These are phyloP conservation scores for Dillenia turbinata DNA, from an alignment of 164 flowering plant species.

Conservation along the genomic window DNA sequence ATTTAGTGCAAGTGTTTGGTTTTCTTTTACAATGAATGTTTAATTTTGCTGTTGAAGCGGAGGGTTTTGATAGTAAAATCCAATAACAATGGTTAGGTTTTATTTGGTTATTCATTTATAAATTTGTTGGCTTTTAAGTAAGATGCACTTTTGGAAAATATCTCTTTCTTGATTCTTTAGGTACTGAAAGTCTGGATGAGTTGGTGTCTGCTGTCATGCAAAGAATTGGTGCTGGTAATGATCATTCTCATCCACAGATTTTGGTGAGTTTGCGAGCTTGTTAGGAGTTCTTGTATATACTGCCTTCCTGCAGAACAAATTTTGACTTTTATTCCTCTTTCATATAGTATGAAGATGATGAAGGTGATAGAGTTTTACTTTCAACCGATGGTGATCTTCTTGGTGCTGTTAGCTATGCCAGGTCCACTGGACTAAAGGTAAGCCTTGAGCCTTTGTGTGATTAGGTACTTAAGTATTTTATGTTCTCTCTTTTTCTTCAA, in stretches of 20 bases:
- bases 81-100: too few relatives aligned
- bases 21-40: too few relatives aligned
- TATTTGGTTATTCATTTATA: too few relatives aligned
- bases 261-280: conserved; percentile 41
- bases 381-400: conserved; percentile 71
- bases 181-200: conserved; percentile 70
- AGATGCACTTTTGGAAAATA: background rate
- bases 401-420: conserved; percentile 76
- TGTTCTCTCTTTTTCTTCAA: too few relatives aligned
- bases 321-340: conserved; percentile 8
- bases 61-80: too few relatives aligned
- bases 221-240: conserved; percentile 48
- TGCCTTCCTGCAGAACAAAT: background rate
- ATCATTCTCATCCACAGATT: conserved; percentile 49
- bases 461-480: too few relatives aligned
- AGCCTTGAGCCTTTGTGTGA: background rate
- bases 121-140: too few relatives aligned
- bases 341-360: conserved; percentile 92
- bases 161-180: conserved; percentile 20
- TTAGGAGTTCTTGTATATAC: background rate
- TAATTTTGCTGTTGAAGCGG: too few relatives aligned
- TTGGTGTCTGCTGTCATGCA: conserved; percentile 65
- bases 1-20: too few relatives aligned
- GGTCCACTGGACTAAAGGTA: conserved; percentile 77
- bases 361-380: conserved; percentile 85